A percentile compares a stretch with the other conserved stretches of the same genome.
Conservation (phyloP, 805 yeast species). For the Soucietia sequanensis region DNA sequence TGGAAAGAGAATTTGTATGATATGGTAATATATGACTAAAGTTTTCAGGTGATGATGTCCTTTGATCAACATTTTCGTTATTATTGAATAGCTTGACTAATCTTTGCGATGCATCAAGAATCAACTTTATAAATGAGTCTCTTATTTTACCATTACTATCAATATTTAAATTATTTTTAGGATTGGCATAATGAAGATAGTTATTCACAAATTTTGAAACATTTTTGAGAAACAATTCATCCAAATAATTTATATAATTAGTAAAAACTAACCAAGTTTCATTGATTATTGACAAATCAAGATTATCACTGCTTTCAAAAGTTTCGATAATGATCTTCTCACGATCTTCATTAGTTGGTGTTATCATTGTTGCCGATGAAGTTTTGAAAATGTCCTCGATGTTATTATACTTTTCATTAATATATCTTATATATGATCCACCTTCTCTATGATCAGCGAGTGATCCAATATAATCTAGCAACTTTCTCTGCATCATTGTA, state of each 20-base stretch:
- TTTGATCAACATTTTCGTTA: slow-evolving; percentile 23
- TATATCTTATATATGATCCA: slow-evolving; percentile 37
- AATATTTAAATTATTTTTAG: slow-evolving; percentile 19
- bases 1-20: slow-evolving; percentile 40
- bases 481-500: slow-evolving; percentile 34
- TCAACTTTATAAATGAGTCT: slow-evolving; percentile 21
- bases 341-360: slow-evolving; percentile 23
- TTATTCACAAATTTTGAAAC: slow-evolving; percentile 36
- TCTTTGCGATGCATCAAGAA: slow-evolving; percentile 23
- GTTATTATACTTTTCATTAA: slow-evolving; percentile 36
- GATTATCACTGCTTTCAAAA: slow-evolving; percentile 37
- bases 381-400: slow-evolving; percentile 35
- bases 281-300: slow-evolving; percentile 40
- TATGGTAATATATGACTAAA: slow-evolving; percentile 37
- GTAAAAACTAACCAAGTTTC: slow-evolving; percentile 43
- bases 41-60: slow-evolving; percentile 35
- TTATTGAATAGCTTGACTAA: slow-evolving; percentile 30
- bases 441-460: slow-evolving; percentile 27
- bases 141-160: slow-evolving; percentile 30
- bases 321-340: slow-evolving; percentile 27
- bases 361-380: slow-evolving; percentile 19
- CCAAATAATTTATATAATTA: slow-evolving; percentile 34
- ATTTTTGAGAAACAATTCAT: slow-evolving; percentile 27
- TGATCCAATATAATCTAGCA: slow-evolving; percentile 34
- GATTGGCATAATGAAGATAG: slow-evolving; percentile 31